Base-by-base conservation (phyloP, 345 rosid genomes). In the Nasturtium officinale region DNA sequence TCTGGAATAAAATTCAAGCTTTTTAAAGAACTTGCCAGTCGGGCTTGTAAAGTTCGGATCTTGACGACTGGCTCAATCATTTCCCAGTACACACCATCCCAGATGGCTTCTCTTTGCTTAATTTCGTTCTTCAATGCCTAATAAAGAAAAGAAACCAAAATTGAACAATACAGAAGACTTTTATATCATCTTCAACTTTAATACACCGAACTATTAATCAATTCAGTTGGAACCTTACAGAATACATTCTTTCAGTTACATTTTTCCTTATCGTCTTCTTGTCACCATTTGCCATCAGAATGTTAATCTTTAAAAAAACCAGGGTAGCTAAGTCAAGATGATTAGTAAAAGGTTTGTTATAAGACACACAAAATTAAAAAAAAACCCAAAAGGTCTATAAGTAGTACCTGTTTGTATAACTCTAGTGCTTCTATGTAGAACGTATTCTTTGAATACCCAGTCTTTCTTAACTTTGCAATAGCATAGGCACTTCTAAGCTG, bases 401-500 rank as follows among this genome's bases (percentile, higher is more conserved):
- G 53, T 25, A 42, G 0, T 74, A 95, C 97, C 96, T 88, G 86
- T 81, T 91, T 88, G 76, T 89, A 95, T 25, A 90, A 73, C 23
- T 79, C 82, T 33, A 85, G 46, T 64, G 97, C 99, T 80, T 91
- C 96, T 72, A 65, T 28, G 74, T 95, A 95, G 85, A 95, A 90
- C 61, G 77, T 57, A 25, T 88, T 66, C 78, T 90, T 95, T 13
- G 96, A 83, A 73, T 91, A 95, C 63, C 99, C 99, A 7, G 88
- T 55, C 86, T 82, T 95, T 81, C 92, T 88, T 78, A 95, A 78
- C 85, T 87, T 95, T 18, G 87, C 75, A 18, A 95, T 83, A 46
- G 97, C 96, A 61, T 87, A 91, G 30, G 97, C 97, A 71, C 87
- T 95, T 85, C 84, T 88, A 33, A 91, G 80, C 99, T 95, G 85